phyloP scores from a whole-genome alignment of 1,284 basidiomycete genomes.

The Ceratobasidium sp. region DNA sequence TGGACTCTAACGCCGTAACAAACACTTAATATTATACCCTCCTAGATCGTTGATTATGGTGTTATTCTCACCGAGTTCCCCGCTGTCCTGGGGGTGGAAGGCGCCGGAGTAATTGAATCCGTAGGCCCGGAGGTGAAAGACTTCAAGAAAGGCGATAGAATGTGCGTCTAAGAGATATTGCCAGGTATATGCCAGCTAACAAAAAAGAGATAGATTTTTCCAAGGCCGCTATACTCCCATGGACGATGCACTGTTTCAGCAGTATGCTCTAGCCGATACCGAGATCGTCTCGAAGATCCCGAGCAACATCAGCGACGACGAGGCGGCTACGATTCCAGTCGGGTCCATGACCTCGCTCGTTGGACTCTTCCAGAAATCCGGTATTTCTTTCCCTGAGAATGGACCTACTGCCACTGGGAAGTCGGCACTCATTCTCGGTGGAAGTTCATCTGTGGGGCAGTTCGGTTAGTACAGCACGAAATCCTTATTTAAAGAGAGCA shows the following conservation, averaged over 20 bases:
- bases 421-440: constrained; percentile 39
- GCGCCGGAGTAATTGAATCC: constrained; percentile 68
- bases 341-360: constrained; percentile 48
- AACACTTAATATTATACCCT: not conserved
- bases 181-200: constrained; percentile 18
- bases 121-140: constrained; percentile 67
- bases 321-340: constrained; percentile 57
- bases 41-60: not conserved
- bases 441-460: constrained; percentile 42
- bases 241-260: constrained; percentile 64
- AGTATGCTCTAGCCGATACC: constrained; percentile 62
- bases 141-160: constrained; percentile 69
- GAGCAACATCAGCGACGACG: constrained; percentile 62
- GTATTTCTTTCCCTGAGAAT: constrained; percentile 51
- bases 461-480: constrained; percentile 22
- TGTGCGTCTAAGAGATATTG: constrained; percentile 60
- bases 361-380: constrained; percentile 13
- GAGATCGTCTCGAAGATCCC: constrained; percentile 58
- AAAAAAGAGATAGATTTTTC: constrained; percentile 58
- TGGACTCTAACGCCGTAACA: no score
- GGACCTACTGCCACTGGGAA: constrained; percentile 52
- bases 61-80: constrained; percentile 58
- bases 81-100: constrained; percentile 69
- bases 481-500: not conserved
- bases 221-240: constrained; percentile 58